Evolutionary conservation across 116 monocot genomes (phyloP), one percentile per base, ranked within the genome.

Genomic region (Trichopus zeylanicus): DNA sequence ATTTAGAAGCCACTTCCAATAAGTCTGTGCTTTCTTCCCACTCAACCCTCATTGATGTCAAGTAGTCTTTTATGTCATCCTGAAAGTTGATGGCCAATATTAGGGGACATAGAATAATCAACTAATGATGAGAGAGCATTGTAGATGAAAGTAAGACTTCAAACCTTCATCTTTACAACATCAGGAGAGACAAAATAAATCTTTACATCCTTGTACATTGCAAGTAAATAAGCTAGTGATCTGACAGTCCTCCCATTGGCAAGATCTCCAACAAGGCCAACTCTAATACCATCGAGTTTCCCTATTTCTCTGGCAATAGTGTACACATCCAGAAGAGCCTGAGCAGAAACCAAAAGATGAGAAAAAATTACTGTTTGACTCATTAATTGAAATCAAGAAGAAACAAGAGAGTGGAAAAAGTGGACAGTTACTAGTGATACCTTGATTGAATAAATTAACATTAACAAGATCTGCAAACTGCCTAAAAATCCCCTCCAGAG

Each of bases 111-210:
- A 37, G 9, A n/a, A 62, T 9, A 5, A 66, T 22, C 30, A 16
- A 48, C 21, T 51, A 23, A 63, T 38, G 46, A 61, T 12, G 7
- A 49, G 8, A 28, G 26, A 1, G 26, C 38, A 20, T 28, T 1
- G 47, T 3, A 46, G 22, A 2, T 8, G 1, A 0, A 52, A 7
- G 20, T 24, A 12, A 56, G 26, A 22, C 64, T 30, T 35, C n/a
- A 18, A 72, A 98, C 97, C 87, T 98, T 98, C 97, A 98, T 98
- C 73, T 91, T 98, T 28, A 98, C 97, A 29, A 85, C 85, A 75
- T 98, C 88, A 26, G 97, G 97, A 29, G 97, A 79, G 34, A 98
- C 88, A 66, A 98, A 91, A 60, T 91, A 98, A 33, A 98, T 78
- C 67, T 91, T 87, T 21, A 91, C 67, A 24, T 80, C 75, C 18